phyloP scores from a whole-genome alignment of 495 filamentous ascomycete species.

The Aspergillus affinis region DNA sequence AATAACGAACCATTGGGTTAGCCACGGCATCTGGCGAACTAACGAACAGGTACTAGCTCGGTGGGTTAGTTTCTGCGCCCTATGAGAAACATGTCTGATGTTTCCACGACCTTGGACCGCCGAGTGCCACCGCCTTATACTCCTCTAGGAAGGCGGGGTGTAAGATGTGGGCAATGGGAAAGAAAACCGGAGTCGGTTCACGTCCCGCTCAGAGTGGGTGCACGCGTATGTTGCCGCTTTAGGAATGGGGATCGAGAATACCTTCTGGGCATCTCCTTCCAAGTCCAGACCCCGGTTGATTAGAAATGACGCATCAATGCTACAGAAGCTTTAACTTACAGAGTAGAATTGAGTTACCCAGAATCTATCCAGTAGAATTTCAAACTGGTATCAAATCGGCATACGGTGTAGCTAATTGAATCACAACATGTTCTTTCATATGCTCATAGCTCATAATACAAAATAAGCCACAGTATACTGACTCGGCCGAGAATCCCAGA shows the following conservation, averaged over 20 bases:
- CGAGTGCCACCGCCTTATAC: background rate
- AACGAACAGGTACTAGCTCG: too few species aligned
- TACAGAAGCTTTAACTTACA: background rate
- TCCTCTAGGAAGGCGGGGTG: background rate
- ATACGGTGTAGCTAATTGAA: background rate
- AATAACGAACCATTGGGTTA: too few species aligned
- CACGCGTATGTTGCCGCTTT: background rate
- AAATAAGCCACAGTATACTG: slow-evolving; percentile 4
- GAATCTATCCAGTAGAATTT: background rate
- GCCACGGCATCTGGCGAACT: too few species aligned
- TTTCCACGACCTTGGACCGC: too few species aligned
- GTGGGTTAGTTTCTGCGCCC: too few species aligned
- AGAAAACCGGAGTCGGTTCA: background rate
- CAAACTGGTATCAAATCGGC: too few species aligned
- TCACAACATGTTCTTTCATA: slow-evolving; percentile 7
- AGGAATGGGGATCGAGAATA: background rate
- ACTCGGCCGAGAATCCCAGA: background rate
- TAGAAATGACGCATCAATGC: background rate
- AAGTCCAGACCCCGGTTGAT: background rate
- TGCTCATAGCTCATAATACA: slow-evolving; percentile 21
- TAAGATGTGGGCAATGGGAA: too few species aligned
- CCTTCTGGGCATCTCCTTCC: too few species aligned
- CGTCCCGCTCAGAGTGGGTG: background rate
- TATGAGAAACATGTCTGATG: too few species aligned
- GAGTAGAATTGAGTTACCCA: background rate